phyloP scores from a whole-genome alignment of 352 stramenopile genomes.

The Elongisporangium prolatum region DNA sequence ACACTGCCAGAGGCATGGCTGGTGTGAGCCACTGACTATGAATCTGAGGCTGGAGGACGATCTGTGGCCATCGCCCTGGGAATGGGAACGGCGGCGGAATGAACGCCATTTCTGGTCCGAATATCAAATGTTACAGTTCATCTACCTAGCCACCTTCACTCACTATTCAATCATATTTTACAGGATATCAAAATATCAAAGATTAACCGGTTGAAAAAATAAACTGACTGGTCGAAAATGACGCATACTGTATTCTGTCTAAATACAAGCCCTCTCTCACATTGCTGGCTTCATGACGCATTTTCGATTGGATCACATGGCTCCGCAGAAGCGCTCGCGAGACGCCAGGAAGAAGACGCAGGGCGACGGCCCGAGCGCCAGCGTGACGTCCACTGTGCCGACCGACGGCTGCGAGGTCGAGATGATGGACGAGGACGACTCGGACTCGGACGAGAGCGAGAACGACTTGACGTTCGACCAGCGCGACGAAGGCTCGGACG shows the following conservation, averaged over 20 bases:
- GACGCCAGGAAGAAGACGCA: slow-evolving; percentile 11
- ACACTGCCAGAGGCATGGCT: slow-evolving; percentile 3
- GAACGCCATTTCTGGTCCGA: slow-evolving; percentile 7
- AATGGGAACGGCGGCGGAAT: slow-evolving; percentile 81
- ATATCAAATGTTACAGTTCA: background rate
- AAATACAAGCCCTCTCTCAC: background rate
- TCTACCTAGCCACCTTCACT: background rate
- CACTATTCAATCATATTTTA: background rate
- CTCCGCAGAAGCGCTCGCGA: slow-evolving; percentile 26
- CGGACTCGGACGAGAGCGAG: slow-evolving; percentile 40
- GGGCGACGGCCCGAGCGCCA: slow-evolving; percentile 9
- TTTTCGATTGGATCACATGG: slow-evolving; percentile 10
- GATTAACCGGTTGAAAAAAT: background rate
- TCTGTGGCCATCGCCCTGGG: slow-evolving; percentile 48
- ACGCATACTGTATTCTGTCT: background rate
- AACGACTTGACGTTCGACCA: slow-evolving; percentile 61
- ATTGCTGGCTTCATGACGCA: background rate
- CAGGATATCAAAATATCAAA: background rate
- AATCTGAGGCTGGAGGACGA: slow-evolving; percentile 28
- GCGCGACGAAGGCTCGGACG: slow-evolving; percentile 25
- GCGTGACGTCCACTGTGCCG: slow-evolving; percentile 3
- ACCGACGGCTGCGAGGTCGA: slow-evolving; percentile 24
- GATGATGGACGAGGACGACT: slow-evolving; percentile 45
- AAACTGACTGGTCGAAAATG: background rate
- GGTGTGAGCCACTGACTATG: slow-evolving; percentile 52